Evolutionary conservation across 2,329 filamentous ascomycete species (phyloP).

Genomic region (Alternaria postmessia): DNA sequence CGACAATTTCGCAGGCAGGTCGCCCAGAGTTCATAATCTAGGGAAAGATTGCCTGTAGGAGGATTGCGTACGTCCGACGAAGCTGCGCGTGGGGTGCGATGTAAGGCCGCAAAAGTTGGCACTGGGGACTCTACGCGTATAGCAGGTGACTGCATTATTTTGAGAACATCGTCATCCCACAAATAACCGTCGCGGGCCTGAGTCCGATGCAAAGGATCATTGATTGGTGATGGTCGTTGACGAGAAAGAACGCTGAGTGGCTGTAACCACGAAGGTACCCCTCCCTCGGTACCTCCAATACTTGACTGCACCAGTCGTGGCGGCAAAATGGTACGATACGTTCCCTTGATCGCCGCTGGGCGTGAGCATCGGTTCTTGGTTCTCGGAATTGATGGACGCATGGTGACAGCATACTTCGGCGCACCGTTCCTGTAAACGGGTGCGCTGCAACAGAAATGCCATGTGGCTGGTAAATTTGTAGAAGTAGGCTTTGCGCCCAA

Average conservation of each 20-base stretch:
- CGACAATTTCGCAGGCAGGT: constrained; percentile 8
- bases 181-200: constrained; percentile 19
- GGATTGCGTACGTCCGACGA: constrained; percentile 3
- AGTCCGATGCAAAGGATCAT: constrained; percentile 15
- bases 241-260: constrained; percentile 7
- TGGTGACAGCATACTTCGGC: constrained; percentile 19
- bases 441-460: neutral
- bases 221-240: constrained; percentile 10
- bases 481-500: neutral
- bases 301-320: constrained; percentile 23
- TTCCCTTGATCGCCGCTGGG: constrained; percentile 9
- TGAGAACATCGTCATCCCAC: constrained; percentile 11
- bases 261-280: constrained; percentile 25
- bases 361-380: constrained; percentile 15
- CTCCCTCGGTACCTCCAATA: constrained; percentile 26
- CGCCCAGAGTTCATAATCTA: constrained; percentile 8
- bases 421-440: neutral
- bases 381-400: constrained; percentile 16
- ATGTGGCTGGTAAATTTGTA: constrained; percentile 5
- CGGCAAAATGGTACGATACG: constrained; percentile 24
- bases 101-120: constrained; percentile 11
- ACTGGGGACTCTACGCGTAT: constrained; percentile 5
- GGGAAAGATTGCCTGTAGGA: constrained; percentile 2
- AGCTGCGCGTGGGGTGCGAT: neutral
- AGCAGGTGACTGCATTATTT: constrained; percentile 20